These are phyloP conservation scores for Cercospora canescens DNA, from an alignment of 2,329 filamentous ascomycete genomes.

Conservation along the genomic window DNA sequence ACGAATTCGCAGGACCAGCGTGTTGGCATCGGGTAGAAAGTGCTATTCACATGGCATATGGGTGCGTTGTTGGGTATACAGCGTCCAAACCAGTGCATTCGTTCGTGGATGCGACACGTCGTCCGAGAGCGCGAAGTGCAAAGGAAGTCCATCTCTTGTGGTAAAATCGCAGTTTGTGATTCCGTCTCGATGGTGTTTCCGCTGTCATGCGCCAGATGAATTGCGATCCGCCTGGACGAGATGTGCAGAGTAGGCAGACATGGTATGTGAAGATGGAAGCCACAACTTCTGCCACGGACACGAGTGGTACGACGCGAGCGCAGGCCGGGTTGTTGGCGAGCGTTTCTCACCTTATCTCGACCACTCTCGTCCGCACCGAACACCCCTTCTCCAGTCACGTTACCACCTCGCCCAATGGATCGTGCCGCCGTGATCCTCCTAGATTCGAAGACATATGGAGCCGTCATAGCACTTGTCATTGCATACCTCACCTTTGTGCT, in stretches of 20 bases:
- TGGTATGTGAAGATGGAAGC: neutral
- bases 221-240: neutral
- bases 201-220: neutral
- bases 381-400: neutral
- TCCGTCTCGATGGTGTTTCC: neutral
- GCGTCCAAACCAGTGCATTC: neutral
- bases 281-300: neutral
- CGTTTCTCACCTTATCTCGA: conserved; percentile 1
- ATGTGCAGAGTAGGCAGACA: neutral
- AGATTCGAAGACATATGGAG: conserved; percentile 4
- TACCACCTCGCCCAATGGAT: conserved; percentile 3
- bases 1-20: neutral
- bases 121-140: neutral
- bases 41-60: neutral
- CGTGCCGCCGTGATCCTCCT: neutral
- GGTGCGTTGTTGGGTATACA: neutral
- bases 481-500: conserved; percentile 2
- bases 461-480: neutral
- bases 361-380: neutral
- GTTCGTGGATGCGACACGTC: neutral
- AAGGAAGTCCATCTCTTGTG: no score
- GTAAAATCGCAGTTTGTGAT: neutral
- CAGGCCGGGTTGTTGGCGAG: neutral
- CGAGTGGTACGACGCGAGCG: neutral
- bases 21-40: neutral